These are phyloP conservation scores for Wallacemonas sp. DNA, from an alignment of 208 protist genomes.

Conservation along the genomic window DNA sequence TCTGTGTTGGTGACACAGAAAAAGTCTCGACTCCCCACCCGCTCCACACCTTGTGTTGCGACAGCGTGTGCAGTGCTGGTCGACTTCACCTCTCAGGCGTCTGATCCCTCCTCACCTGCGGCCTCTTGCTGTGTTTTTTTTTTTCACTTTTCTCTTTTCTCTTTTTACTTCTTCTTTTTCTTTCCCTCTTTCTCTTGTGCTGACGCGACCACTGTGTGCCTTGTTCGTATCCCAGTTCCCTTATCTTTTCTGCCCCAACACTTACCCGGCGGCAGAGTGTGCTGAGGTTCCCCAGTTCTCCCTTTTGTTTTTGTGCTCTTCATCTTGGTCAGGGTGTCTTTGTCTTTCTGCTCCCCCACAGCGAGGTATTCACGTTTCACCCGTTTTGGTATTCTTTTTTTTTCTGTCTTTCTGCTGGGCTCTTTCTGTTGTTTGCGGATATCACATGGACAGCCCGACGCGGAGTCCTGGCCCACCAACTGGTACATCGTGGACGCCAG, in stretches of 20 bases:
- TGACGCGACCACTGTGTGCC: too few species aligned
- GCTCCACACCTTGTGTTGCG: too few species aligned
- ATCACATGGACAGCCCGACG: not conserved
- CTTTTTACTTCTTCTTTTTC: not conserved
- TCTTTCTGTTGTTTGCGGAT: slow-evolving; percentile 5
- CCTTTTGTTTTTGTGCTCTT: not conserved
- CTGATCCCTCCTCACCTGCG: not conserved
- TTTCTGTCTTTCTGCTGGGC: slow-evolving; percentile 4
- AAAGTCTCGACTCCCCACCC: too few species aligned
- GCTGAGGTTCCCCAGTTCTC: not conserved
- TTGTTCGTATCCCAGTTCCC: not conserved
- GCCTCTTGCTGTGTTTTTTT: not conserved
- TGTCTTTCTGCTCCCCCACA: too few species aligned
- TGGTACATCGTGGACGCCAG: not conserved
- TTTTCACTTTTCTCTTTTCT: not conserved
- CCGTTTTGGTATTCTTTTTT: slow-evolving; percentile 16
- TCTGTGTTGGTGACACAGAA: not conserved
- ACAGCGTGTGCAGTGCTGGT: too few species aligned
- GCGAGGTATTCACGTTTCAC: too few species aligned
- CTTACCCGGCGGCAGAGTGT: not conserved
- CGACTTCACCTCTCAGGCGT: too few species aligned
- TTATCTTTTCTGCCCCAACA: not conserved
- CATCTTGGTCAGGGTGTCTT: too few species aligned
- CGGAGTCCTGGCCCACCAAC: not conserved
- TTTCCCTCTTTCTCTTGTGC: too few species aligned